Evolutionary conservation across 768 basidiomycete genomes (phyloP).

Genomic region (Pleurotus sapidus): DNA sequence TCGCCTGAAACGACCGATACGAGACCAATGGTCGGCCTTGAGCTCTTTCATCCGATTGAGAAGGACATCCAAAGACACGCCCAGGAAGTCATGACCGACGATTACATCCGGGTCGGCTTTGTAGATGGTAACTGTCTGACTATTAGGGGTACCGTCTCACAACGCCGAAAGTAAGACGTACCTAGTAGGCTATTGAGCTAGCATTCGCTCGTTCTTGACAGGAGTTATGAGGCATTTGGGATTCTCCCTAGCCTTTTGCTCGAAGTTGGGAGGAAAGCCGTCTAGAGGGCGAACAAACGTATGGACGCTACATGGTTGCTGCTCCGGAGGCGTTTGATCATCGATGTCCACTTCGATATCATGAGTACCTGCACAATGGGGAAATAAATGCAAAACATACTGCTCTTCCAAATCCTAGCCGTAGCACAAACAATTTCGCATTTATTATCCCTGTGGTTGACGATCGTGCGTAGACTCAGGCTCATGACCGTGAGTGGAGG

Average conservation of each 20-base stretch:
- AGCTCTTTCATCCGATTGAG: conserved; percentile 89
- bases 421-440: conserved; percentile 90
- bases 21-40: conserved; percentile 91
- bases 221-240: conserved; percentile 70
- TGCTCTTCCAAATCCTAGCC: conserved; percentile 76
- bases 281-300: conserved; percentile 91
- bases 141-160: too few species aligned
- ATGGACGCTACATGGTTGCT: conserved; percentile 76
- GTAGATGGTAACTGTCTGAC: conserved; percentile 59
- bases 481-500: conserved; percentile 93
- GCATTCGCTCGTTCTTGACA: conserved; percentile 78
- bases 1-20: conserved; percentile 86
- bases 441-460: conserved; percentile 92
- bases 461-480: conserved; percentile 81
- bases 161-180: conserved; percentile 22
- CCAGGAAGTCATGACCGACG: conserved; percentile 92
- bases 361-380: neutral
- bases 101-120: conserved; percentile 93
- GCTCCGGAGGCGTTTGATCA: conserved; percentile 87
- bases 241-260: conserved; percentile 59
- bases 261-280: conserved; percentile 83
- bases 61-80: conserved; percentile 85
- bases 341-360: conserved; percentile 71
- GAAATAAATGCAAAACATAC: conserved; percentile 25
- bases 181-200: conserved; percentile 82